Evolutionary conservation across 345 rosid species (phyloP).

Genomic region (Lepidium sativum): DNA sequence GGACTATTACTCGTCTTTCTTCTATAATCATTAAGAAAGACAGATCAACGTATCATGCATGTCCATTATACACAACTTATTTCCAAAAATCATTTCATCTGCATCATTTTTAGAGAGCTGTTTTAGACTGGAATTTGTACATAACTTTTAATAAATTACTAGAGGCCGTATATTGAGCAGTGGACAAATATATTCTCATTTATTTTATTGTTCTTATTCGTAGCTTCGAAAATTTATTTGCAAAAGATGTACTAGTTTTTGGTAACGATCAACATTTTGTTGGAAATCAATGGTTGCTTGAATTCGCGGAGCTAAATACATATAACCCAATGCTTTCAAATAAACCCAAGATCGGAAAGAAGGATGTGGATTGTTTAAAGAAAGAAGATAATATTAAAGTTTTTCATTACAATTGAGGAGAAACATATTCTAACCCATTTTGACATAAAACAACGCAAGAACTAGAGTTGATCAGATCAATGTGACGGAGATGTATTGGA

Average conservation of each 20-base stretch:
- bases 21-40: slow-evolving; percentile 11
- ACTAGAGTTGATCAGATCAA: neutral
- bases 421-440: neutral
- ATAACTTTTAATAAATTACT: neutral
- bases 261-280: no score
- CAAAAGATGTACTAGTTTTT: no score
- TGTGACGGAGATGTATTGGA: neutral
- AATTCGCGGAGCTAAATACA: no score
- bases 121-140: neutral
- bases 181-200: no score
- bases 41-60: slow-evolving; percentile 14
- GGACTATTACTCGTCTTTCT: neutral
- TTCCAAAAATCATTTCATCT: no score
- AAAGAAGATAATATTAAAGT: no score
- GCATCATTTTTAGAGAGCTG: neutral
- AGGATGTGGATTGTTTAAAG: no score
- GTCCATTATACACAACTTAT: neutral
- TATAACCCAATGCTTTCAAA: no score
- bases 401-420: neutral
- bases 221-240: no score
- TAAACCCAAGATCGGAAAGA: neutral
- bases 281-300: no score
- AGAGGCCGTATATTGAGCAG: no score
- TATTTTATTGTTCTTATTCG: no score
- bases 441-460: neutral